Base-by-base conservation (phyloP, 345 rosid genomes). In the Triadica sebifera region DNA sequence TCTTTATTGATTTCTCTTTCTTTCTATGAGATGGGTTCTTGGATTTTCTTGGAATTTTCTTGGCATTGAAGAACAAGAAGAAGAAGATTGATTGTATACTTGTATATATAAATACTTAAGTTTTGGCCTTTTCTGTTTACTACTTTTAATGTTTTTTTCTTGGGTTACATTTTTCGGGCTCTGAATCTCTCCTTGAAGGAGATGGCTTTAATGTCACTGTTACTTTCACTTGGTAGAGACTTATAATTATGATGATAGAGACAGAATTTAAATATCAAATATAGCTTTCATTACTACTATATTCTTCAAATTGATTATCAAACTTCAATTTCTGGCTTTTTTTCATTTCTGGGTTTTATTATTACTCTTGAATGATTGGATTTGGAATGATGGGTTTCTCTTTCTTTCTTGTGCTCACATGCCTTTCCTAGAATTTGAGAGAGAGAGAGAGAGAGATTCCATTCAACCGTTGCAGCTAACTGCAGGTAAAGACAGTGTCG, bases 101-200 rank as follows among this genome's bases (percentile, higher is more conserved):
- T 89, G 91, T 86, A 85, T 69, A 91, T 86, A 38, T 53, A 85
- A 64, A 77, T 74, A 75, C 50, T 72, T 65, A 37, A 29, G 34
- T 29, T 29, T 29, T 65, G 74, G 61, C 38, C 47, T 13, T 46
- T 58, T 74, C 6, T 68, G 49, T 43, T 8, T 22, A 60, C 61
- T 60, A 11, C 34, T 29, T 29, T 29, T 29, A 29, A 29, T 19
- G 67, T 72, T 24, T 12, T 60, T 43, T 75, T 70, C n/a, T 73
- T 20, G 72, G 69, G 45, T 68, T 81, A 50, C 64, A 20, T n/a
- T 51, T 64, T 77, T 81, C 2, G 59, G 63, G 41, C 29, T 67
- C 52, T 65, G 39, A 65, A 69, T 80, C 81, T 83, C 72, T 43
- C 78, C 55, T 41, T 72, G 50, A 63, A 53, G 78, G 60, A 72